phyloP scores from a whole-genome alignment of 164 flowering plant genomes.

The Litsea cubeba region DNA sequence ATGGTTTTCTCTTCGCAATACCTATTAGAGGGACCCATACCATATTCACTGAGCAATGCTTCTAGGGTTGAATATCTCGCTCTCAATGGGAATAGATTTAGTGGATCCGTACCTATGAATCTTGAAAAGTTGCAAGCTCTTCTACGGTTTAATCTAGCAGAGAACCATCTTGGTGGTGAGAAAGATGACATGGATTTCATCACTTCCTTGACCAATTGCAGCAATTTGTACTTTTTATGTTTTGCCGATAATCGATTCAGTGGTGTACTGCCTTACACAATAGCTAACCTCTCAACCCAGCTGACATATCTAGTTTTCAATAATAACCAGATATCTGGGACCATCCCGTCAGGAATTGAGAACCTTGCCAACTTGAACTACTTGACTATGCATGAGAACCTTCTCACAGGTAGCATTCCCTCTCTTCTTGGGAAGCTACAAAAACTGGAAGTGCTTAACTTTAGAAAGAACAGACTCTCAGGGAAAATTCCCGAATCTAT shows the following conservation, averaged over 20 bases:
- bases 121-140: neutral
- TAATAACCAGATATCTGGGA: constrained; percentile 8
- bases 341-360: constrained; percentile 17
- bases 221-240: neutral
- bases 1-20: too few relatives aligned
- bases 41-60: constrained; percentile 22
- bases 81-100: constrained; percentile 25
- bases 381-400: constrained; percentile 2
- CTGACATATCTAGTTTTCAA: neutral
- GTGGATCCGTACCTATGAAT: constrained; percentile 3
- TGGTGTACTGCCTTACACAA: constrained; percentile 9
- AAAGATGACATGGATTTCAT: constrained; percentile 13
- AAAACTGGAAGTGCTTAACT: neutral
- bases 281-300: constrained; percentile 20
- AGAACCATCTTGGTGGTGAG: neutral
- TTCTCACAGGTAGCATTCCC: constrained; percentile 19
- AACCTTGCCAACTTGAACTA: constrained; percentile 18
- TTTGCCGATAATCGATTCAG: neutral
- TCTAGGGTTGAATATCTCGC: constrained; percentile 24
- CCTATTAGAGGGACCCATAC: too few relatives aligned
- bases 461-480: neutral
- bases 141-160: neutral
- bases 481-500: constrained; percentile 24
- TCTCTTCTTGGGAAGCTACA: constrained; percentile 1
- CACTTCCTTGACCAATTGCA: neutral